Conservation (phyloP, 2,329 filamentous ascomycete species). For the Talaromyces sp. region DNA sequence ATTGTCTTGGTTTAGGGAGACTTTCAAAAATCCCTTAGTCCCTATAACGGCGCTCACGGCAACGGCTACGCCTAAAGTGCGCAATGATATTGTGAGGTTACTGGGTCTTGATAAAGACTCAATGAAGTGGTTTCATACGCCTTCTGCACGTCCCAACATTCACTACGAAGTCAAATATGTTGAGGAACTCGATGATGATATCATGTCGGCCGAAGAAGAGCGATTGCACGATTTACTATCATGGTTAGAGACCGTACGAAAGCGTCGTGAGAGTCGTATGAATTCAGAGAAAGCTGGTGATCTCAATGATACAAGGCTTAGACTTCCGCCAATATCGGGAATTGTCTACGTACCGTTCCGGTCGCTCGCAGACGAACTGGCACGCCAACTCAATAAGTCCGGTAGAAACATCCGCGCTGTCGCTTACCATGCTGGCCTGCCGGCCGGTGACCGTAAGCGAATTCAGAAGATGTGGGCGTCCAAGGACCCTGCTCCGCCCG, state of each 20-base stretch:
- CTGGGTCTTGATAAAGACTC: conserved; percentile 64
- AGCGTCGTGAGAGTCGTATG: conserved; percentile 60
- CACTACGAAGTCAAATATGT: conserved; percentile 80
- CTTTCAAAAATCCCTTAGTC: conserved; percentile 67
- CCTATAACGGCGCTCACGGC: conserved; percentile 92
- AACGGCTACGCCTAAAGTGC: conserved; percentile 77
- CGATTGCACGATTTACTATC: conserved; percentile 72
- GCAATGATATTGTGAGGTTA: conserved; percentile 75
- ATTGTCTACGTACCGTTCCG: conserved; percentile 49
- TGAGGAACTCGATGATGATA: conserved; percentile 30
- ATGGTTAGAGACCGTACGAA: conserved; percentile 73
- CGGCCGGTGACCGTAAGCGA: conserved; percentile 65
- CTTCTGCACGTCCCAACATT: conserved; percentile 77
- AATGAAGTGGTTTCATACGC: conserved; percentile 75
- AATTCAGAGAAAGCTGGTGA: conserved; percentile 31
- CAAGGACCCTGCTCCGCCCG: conserved; percentile 18
- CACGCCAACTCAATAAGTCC: conserved; percentile 31
- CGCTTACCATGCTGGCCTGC: conserved; percentile 59
- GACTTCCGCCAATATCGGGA: conserved; percentile 40
- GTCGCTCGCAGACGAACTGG: conserved; percentile 40
- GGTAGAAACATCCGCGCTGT: conserved; percentile 40
- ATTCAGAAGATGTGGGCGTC: conserved; percentile 47
- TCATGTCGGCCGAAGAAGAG: conserved; percentile 49
- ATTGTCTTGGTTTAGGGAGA: conserved; percentile 74
- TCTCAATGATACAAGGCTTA: conserved; percentile 15